phyloP scores from a whole-genome alignment of 2,329 filamentous ascomycete genomes.

The Didymella lethalis region DNA sequence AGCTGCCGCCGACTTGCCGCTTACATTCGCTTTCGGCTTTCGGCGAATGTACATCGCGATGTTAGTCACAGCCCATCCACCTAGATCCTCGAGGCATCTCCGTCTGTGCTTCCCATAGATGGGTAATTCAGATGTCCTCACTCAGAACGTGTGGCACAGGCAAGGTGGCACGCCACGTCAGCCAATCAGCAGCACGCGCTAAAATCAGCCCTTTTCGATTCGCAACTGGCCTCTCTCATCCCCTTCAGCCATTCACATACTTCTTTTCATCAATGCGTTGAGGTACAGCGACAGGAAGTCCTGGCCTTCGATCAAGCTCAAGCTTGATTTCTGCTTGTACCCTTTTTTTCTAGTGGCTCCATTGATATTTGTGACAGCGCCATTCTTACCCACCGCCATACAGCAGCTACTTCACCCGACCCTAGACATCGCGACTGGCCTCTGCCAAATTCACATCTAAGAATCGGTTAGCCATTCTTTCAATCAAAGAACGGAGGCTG shows the following conservation, averaged over 20 bases:
- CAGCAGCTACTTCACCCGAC: background rate
- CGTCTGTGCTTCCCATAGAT: too few relatives aligned
- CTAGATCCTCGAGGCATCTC: background rate
- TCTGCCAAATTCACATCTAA: background rate
- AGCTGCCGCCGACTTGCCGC: background rate
- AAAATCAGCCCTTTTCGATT: background rate
- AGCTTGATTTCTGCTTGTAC: background rate
- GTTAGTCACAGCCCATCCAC: slow-evolving; percentile 4
- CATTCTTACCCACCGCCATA: background rate
- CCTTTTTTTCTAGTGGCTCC: background rate
- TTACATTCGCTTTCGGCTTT: slow-evolving; percentile 12
- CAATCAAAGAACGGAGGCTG: background rate
- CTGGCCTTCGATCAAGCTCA: background rate
- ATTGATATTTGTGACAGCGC: background rate
- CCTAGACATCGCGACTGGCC: background rate
- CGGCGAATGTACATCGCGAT: slow-evolving; percentile 6
- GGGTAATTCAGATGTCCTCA: background rate
- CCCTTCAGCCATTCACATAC: slow-evolving; percentile 1
- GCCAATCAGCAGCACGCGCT: slow-evolving; percentile 16
- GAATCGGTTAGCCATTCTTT: background rate
- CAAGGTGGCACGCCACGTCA: background rate
- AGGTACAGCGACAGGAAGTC: background rate
- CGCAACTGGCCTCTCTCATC: background rate
- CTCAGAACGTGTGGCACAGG: background rate
- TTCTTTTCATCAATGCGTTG: background rate